Evolutionary conservation across 2,329 filamentous ascomycete species (phyloP).

Genomic region (Coniochaeta prunicola): DNA sequence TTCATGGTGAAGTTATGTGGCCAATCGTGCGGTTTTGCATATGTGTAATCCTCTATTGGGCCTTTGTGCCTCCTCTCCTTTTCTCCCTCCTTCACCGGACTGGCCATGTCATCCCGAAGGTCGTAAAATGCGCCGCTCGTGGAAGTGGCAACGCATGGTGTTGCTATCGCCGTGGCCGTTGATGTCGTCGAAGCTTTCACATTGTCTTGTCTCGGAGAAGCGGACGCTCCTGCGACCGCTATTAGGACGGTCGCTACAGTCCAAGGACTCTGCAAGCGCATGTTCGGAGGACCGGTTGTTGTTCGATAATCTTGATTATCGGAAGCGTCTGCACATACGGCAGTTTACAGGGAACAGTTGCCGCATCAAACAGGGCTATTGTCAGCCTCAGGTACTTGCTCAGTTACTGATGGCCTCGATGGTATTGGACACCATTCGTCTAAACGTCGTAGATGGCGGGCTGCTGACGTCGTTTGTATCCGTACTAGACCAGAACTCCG

Average conservation of each 20-base stretch:
- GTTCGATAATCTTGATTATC: not conserved
- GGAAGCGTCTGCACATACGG: not conserved
- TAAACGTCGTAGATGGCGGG: not conserved
- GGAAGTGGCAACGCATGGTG: conserved; percentile 49
- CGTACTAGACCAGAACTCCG: no score
- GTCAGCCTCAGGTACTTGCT: not conserved
- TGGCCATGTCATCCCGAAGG: conserved; percentile 46
- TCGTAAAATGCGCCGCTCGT: conserved; percentile 53
- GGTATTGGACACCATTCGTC: no score
- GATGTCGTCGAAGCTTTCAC: conserved; percentile 13
- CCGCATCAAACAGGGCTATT: not conserved
- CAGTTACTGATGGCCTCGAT: not conserved
- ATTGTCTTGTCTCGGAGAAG: conserved; percentile 20
- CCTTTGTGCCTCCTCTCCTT: conserved; percentile 38
- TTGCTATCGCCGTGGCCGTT: conserved; percentile 31
- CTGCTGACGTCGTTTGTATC: not conserved
- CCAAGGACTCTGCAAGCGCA: conserved; percentile 14
- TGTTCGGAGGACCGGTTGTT: conserved; percentile 3
- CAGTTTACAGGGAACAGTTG: not conserved
- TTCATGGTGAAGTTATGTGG: conserved; percentile 78
- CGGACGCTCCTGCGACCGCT: conserved; percentile 18
- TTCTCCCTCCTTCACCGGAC: conserved; percentile 31
- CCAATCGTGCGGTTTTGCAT: conserved; percentile 68
- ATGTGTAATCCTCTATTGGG: conserved; percentile 41
- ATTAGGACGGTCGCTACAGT: conserved; percentile 27